phyloP scores from a whole-genome alignment of 352 stramenopile species.

The Globisporangium echinulatum region DNA sequence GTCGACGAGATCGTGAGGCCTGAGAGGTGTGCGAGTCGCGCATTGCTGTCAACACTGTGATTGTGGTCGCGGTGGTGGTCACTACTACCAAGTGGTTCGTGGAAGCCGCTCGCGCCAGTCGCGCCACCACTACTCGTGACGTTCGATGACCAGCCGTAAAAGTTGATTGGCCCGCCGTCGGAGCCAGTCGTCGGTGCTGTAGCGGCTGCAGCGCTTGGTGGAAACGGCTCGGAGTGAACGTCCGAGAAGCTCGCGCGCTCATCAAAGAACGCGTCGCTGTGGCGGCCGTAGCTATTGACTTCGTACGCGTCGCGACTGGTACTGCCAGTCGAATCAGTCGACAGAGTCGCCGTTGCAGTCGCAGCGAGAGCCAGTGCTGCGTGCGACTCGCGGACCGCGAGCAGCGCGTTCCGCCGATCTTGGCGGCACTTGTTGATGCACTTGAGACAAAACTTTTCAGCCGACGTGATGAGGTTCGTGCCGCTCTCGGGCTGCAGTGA shows the following conservation, averaged over 20 bases:
- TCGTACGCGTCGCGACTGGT: slow-evolving; percentile 17
- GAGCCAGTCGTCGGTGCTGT: not conserved
- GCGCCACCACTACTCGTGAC: slow-evolving; percentile 7
- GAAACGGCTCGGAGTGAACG: not conserved
- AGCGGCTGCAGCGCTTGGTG: not conserved
- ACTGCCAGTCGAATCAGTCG: not conserved
- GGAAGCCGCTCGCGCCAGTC: no score
- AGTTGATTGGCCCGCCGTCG: slow-evolving; percentile 27
- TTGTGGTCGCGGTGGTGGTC: no score
- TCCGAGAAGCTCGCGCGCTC: slow-evolving; percentile 27
- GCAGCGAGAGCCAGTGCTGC: not conserved
- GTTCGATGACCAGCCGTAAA: slow-evolving; percentile 54
- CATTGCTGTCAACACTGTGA: no score
- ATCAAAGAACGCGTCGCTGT: slow-evolving; percentile 8
- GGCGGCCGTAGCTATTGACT: slow-evolving; percentile 17
- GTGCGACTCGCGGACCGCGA: slow-evolving; percentile 10
- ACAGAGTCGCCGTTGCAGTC: not conserved
- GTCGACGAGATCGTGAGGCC: slow-evolving; percentile 4
- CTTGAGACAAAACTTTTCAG: slow-evolving; percentile 81
- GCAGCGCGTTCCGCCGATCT: slow-evolving; percentile 36
- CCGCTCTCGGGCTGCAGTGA: slow-evolving; percentile 50
- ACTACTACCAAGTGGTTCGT: no score
- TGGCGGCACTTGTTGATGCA: slow-evolving; percentile 66
- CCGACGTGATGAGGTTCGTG: slow-evolving; percentile 42
- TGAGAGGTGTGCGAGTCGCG: slow-evolving; percentile 20